Conservation (phyloP, 164 flowering plant species). For the Magnolia kwangsiensis region DNA sequence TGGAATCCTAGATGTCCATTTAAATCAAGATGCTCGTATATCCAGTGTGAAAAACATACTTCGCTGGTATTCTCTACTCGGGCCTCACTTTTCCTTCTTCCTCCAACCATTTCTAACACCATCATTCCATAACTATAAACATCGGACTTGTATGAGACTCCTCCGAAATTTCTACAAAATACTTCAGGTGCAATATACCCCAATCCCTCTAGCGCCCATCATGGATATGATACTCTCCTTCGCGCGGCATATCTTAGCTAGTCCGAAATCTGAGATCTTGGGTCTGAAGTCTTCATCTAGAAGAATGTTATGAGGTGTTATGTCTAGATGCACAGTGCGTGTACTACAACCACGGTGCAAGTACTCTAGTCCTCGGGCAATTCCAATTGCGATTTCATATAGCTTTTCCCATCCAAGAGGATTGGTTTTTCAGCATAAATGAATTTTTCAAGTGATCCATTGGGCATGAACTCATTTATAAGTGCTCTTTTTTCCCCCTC, state of each 20-base stretch:
- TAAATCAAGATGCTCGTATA: not conserved
- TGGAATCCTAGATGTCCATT: not conserved
- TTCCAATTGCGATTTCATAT: not conserved
- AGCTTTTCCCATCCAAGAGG: not conserved
- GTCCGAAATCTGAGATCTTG: constrained; percentile 10
- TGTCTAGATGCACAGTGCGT: constrained; percentile 9
- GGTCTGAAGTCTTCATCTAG: constrained; percentile 1
- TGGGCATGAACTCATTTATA: constrained; percentile 10
- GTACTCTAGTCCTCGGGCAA: constrained; percentile 4
- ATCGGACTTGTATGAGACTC: constrained; percentile 6
- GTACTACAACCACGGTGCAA: constrained; percentile 5
- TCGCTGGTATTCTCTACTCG: not conserved
- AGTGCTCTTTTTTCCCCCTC: constrained; percentile 8
- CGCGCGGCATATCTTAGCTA: not conserved
- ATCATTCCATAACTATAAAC: constrained; percentile 13
- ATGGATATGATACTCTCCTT: constrained; percentile 6
- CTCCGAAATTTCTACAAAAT: not conserved
- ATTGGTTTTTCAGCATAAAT: not conserved
- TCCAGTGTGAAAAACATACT: constrained; percentile 4
- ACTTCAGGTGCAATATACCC: constrained; percentile 16
- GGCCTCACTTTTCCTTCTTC: not conserved
- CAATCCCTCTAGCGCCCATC: not conserved
- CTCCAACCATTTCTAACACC: constrained; percentile 5
- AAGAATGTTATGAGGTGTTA: constrained; percentile 11
- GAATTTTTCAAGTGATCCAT: constrained; percentile 10